Conservation (phyloP, 2,329 filamentous ascomycete species). For the Aspergillus sp. region DNA sequence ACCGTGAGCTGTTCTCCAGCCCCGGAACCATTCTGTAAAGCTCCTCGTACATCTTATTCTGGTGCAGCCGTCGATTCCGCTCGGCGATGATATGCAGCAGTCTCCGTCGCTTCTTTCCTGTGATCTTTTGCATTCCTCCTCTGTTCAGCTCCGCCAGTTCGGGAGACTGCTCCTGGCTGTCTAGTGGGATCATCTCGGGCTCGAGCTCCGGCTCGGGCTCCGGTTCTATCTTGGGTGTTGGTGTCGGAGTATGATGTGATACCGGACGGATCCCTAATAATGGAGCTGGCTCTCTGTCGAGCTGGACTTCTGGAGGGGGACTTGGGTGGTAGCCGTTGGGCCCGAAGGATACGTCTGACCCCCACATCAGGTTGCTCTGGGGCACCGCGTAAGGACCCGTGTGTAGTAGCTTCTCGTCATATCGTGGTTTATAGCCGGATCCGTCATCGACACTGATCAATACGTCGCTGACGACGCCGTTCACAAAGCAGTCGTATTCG, state of each 20-base stretch:
- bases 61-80: conserved; percentile 8
- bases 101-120: conserved; percentile 7
- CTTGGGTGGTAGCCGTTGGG: conserved; percentile 3
- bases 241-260: not conserved
- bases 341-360: conserved; percentile 10
- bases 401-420: not conserved
- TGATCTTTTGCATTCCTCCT: conserved; percentile 2
- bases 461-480: conserved; percentile 8
- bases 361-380: conserved; percentile 3
- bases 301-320: not conserved
- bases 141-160: not conserved
- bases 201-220: not conserved
- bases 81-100: conserved; percentile 12
- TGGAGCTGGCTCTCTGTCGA: not conserved
- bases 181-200: not conserved
- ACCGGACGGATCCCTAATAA: not conserved
- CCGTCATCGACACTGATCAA: conserved; percentile 4
- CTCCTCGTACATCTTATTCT: conserved; percentile 13
- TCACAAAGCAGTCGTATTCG: conserved; percentile 9
- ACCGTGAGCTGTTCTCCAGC: conserved; percentile 7
- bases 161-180: not conserved
- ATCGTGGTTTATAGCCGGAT: not conserved
- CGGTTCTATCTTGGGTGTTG: not conserved
- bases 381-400: not conserved
- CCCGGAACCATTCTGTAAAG: conserved; percentile 8